A percentile compares a stretch with the other conserved stretches of the same genome.
phyloP scores from a whole-genome alignment of 495 filamentous ascomycete genomes.

The Letharia lupina region DNA sequence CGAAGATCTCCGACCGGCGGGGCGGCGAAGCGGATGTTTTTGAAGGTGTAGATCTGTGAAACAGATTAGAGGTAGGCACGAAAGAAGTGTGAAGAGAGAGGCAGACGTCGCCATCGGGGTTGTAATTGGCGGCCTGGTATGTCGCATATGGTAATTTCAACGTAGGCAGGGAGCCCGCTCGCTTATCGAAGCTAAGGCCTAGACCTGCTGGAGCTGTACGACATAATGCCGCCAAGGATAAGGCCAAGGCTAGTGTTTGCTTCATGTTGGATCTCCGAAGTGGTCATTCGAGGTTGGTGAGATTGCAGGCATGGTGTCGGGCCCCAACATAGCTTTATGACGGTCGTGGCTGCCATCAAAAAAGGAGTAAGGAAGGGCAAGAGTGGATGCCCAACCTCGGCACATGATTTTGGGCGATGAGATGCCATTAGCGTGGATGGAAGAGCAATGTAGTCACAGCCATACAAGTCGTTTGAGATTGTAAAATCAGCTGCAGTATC shows the following conservation, averaged over 20 bases:
- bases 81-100: not conserved
- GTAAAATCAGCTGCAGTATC: too few species aligned
- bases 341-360: not conserved
- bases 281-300: not conserved
- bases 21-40: constrained; percentile 51
- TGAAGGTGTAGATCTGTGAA: constrained; percentile 37
- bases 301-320: not conserved
- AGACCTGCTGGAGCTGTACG: constrained; percentile 15
- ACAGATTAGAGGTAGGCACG: not conserved
- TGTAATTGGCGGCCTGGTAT: constrained; percentile 31
- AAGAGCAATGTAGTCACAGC: not conserved
- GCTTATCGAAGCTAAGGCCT: constrained; percentile 25
- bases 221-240: not conserved
- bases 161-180: constrained; percentile 25
- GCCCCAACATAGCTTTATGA: not conserved
- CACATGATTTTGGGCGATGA: not conserved
- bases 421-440: not conserved
- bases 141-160: constrained; percentile 33
- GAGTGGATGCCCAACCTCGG: constrained; percentile 2
- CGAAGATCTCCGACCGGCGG: constrained; percentile 47
- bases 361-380: not conserved
- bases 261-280: not conserved
- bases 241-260: not conserved
- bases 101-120: constrained; percentile 32
- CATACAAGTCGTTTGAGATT: not conserved